phyloP scores from a whole-genome alignment of 2,329 filamentous ascomycete genomes.

The Ciborinia camelliae region DNA sequence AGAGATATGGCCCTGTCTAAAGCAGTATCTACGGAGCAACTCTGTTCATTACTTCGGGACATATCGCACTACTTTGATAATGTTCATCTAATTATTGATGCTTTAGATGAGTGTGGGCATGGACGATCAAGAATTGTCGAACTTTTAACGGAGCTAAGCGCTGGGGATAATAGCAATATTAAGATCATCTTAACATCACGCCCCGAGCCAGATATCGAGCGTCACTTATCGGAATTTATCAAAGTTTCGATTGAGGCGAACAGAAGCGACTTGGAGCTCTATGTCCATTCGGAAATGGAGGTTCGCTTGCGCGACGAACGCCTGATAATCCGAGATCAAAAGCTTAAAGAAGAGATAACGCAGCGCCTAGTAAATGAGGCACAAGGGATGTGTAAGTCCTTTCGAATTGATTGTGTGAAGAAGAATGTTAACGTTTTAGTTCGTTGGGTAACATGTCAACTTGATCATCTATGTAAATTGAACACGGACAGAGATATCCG shows the following conservation, averaged over 20 bases:
- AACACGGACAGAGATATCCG: slow-evolving; percentile 25
- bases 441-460: slow-evolving; percentile 24
- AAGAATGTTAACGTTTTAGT: slow-evolving; percentile 11
- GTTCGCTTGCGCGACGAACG: slow-evolving; percentile 5
- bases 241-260: slow-evolving; percentile 22
- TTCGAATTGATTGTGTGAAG: not conserved
- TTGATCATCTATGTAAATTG: slow-evolving; percentile 23
- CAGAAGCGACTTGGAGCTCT: slow-evolving; percentile 24
- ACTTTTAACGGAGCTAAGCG: slow-evolving; percentile 18
- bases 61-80: not conserved
- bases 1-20: not conserved
- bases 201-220: slow-evolving; percentile 22
- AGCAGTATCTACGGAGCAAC: not conserved
- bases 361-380: slow-evolving; percentile 19
- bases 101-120: slow-evolving; percentile 10
- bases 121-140: not conserved
- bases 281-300: slow-evolving; percentile 23
- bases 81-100: slow-evolving; percentile 16
- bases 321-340: slow-evolving; percentile 5
- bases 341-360: slow-evolving; percentile 22
- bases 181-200: slow-evolving; percentile 22
- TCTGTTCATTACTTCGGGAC: not conserved
- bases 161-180: slow-evolving; percentile 13
- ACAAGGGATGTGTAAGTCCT: slow-evolving; percentile 23
- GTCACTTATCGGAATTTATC: slow-evolving; percentile 9